Evolutionary conservation across 805 yeast genomes (phyloP), one percentile per base, ranked within the genome.

Genomic region (Nakazawaea pomicola): DNA sequence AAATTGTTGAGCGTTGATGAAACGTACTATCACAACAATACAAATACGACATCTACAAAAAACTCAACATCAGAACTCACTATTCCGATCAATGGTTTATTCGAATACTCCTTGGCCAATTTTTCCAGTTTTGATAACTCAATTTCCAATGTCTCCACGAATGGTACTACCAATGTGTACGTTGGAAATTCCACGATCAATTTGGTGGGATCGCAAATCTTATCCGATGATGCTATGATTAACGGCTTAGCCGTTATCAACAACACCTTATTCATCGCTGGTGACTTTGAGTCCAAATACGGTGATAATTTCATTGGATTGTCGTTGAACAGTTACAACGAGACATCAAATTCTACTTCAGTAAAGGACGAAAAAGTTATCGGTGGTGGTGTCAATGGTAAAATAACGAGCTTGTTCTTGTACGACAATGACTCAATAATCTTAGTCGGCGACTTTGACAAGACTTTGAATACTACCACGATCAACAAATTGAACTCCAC

Each of bases 91-190:
- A 83, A 85, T 57, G 95, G 95, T 8, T 52, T 91, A 16, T 87
- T 91, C 54, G 96, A 91, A 61, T 93, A 82, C 58, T 79, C 87
- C 1, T 61, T 79, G 28, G 60, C 74, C 2, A 89, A 89, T 56
- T 87, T 84, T 56, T 64, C 82, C 8, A 49, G 55, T 30, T 51
- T 60, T 8, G 49, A 61, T 25, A 40, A 54, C 44, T 19, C 46
- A 17, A 49, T 62, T 7, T 7, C 29, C 0, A 43, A 38, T 31
- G 44, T 46, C n/a, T 32, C 40, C 4, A 32, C 33, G 5, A 41
- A 41, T 19, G 40, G 35, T 12, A 14, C 40, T 5, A 48, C 51
- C 29, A 42, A 50, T 10, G 40, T 43, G 1, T 47, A 51, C 28
- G 62, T 78, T 30, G 77, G 79, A 0, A 69, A 75, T 48, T 68